These are phyloP conservation scores for Pseudevernia furfuracea DNA, from an alignment of 495 filamentous ascomycete genomes.

Conservation along the genomic window DNA sequence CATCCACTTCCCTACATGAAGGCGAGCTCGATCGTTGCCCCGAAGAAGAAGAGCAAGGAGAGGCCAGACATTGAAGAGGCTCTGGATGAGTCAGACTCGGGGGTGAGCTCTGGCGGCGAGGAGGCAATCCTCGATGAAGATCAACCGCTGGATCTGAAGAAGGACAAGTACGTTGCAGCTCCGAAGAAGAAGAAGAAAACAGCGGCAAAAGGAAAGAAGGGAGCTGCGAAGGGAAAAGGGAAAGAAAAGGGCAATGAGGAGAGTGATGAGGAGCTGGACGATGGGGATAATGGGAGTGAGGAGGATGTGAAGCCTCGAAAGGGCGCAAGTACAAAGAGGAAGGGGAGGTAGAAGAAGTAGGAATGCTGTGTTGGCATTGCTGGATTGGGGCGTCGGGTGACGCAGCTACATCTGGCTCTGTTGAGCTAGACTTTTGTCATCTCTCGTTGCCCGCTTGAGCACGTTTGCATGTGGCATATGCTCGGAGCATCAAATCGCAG, in stretches of 20 bases:
- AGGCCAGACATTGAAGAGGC: constrained; percentile 94
- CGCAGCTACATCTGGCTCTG: background rate
- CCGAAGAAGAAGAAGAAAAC: constrained; percentile 56
- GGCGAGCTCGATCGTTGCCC: constrained; percentile 65
- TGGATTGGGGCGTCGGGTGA: background rate
- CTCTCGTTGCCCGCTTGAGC: background rate
- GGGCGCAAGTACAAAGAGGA: constrained; percentile 38
- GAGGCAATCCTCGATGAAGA: constrained; percentile 53
- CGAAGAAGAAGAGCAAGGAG: constrained; percentile 61
- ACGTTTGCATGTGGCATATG: background rate
- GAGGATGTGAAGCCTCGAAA: constrained; percentile 49
- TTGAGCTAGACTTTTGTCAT: background rate
- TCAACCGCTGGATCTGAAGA: constrained; percentile 70
- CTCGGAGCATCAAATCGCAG: background rate
- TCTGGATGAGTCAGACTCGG: constrained; percentile 84
- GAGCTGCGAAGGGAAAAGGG: constrained; percentile 42
- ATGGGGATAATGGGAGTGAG: constrained; percentile 38
- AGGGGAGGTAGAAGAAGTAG: constrained; percentile 36
- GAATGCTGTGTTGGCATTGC: background rate
- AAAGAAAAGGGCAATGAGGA: constrained; percentile 47
- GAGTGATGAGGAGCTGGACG: constrained; percentile 41
- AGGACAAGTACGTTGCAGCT: constrained; percentile 92
- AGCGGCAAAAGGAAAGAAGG: constrained; percentile 32
- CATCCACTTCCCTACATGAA: constrained; percentile 97
- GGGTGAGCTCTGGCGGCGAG: constrained; percentile 49